Conservation (phyloP, 345 rosid species). For the Mallotus nudiflorus region DNA sequence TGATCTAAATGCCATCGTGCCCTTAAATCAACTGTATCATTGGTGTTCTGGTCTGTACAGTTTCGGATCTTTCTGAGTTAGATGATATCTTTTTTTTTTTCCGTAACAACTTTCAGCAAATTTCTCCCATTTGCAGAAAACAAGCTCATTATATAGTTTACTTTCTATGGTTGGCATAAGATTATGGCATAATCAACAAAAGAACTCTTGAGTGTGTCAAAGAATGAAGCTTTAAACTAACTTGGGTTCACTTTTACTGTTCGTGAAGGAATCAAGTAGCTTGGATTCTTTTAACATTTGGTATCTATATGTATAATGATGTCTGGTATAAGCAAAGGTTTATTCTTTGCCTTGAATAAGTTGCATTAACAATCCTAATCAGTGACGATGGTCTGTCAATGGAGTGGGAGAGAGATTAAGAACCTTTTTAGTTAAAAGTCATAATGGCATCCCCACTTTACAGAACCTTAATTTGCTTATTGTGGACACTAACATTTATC, state of each 20-base stretch:
- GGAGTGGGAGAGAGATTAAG: neutral
- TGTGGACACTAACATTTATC: neutral
- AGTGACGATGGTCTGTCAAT: too few species aligned
- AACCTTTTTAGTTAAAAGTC: constrained; percentile 9
- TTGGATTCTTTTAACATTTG: neutral
- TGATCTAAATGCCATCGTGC: neutral
- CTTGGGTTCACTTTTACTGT: too few species aligned
- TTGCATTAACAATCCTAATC: too few species aligned
- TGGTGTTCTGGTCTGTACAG: constrained; percentile 24
- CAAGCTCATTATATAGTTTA: neutral
- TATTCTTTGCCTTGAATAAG: neutral
- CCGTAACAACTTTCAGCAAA: neutral
- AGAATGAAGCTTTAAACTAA: too few species aligned
- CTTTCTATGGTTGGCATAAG: neutral
- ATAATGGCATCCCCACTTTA: constrained; percentile 31
- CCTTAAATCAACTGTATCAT: constrained; percentile 15
- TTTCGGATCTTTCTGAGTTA: constrained; percentile 1
- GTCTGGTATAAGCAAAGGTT: neutral
- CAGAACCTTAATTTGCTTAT: constrained; percentile 13
- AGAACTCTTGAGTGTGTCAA: too few species aligned
- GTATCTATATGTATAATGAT: neutral
- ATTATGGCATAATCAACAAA: too few species aligned
- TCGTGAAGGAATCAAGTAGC: neutral
- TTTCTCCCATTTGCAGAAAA: neutral
- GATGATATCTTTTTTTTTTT: neutral